Evolutionary conservation across 139 green algal genomes (phyloP).

Genomic region (Chlorella sorokiniana): DNA sequence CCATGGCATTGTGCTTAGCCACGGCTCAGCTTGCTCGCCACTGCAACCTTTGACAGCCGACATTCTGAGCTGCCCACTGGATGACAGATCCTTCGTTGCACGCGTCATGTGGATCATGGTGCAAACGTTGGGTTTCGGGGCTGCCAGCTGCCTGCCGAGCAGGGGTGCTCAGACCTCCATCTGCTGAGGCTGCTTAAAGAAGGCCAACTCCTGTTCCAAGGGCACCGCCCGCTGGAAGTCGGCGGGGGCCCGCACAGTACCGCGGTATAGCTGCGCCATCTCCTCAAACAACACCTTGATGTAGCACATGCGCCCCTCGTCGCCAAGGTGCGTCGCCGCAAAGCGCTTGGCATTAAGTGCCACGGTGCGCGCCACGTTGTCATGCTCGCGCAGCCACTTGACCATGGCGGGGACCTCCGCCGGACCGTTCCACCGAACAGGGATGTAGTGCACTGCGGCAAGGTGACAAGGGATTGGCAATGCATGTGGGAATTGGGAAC

Average conservation of each 20-base stretch:
- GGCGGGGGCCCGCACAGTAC: background rate
- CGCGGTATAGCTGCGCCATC: background rate
- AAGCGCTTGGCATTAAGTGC: background rate
- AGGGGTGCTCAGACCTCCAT: background rate
- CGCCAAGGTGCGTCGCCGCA: background rate
- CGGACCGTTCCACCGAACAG: background rate
- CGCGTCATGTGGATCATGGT: no score
- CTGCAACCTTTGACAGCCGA: no score
- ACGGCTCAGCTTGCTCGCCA: no score
- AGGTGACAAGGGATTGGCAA: background rate
- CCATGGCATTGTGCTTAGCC: no score
- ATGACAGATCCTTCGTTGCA: no score
- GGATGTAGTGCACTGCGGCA: slow-evolving; percentile 1
- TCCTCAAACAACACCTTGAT: slow-evolving; percentile 8
- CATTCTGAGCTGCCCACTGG: no score
- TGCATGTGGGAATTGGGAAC: background rate
- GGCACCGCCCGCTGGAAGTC: background rate
- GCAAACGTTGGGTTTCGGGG: no score
- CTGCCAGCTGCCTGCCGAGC: no score
- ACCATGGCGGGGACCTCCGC: background rate
- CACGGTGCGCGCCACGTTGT: background rate
- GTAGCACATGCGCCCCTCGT: background rate
- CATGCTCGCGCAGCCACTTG: background rate
- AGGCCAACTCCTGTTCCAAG: background rate
- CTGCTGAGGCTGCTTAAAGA: background rate